Evolutionary conservation across 371 early-diverging fungal species (phyloP).

Genomic region (Mucor indicus): DNA sequence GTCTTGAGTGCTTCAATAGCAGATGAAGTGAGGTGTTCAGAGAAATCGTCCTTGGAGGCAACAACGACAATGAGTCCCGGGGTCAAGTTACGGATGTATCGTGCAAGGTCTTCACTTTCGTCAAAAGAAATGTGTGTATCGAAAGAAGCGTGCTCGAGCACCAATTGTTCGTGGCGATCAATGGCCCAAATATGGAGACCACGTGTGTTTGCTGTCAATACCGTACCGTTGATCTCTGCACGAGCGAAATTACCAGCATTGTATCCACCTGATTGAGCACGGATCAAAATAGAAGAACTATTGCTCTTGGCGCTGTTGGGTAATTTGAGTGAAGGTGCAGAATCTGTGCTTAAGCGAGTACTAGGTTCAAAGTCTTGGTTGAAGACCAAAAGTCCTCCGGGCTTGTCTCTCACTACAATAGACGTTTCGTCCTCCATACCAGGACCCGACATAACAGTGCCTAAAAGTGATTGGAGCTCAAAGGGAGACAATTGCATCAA

Average conservation of each 20-base stretch:
- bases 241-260: constrained; percentile 71
- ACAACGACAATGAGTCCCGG: constrained; percentile 66
- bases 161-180: constrained; percentile 61
- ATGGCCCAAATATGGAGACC: constrained; percentile 79
- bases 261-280: constrained; percentile 74
- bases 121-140: constrained; percentile 73
- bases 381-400: constrained; percentile 42
- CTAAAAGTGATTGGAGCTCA: constrained; percentile 75
- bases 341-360: constrained; percentile 6
- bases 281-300: constrained; percentile 42
- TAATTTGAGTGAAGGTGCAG: constrained; percentile 20
- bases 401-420: constrained; percentile 47
- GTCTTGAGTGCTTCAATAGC: constrained; percentile 56
- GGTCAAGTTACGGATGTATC: constrained; percentile 61
- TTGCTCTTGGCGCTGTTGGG: too few species aligned
- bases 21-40: constrained; percentile 58
- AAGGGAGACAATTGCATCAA: constrained; percentile 81
- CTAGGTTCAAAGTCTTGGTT: constrained; percentile 16
- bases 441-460: constrained; percentile 72
- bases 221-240: constrained; percentile 64
- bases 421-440: constrained; percentile 45
- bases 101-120: constrained; percentile 70
- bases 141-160: constrained; percentile 68
- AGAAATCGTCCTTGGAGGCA: constrained; percentile 70
- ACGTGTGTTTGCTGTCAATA: constrained; percentile 56